Evolutionary conservation across 768 basidiomycete genomes (phyloP).

Genomic region (Termitomyces sp.): DNA sequence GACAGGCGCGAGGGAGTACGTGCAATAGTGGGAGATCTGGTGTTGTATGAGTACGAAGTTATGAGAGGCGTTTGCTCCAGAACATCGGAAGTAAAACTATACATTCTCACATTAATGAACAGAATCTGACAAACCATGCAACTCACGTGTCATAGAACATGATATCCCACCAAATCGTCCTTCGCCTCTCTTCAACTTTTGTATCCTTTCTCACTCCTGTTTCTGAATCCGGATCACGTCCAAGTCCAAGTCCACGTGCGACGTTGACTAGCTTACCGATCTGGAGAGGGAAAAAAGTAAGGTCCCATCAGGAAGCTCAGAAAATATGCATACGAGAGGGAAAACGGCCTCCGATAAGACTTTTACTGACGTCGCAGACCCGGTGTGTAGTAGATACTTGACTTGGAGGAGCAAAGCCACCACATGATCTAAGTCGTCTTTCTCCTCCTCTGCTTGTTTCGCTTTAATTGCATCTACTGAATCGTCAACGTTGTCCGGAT

Average conservation of each 20-base stretch:
- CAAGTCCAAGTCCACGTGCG: constrained; percentile 60
- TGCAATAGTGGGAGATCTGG: constrained; percentile 50
- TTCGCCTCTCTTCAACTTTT: constrained; percentile 13
- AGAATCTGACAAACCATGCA: constrained; percentile 22
- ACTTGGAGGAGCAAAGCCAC: constrained; percentile 55
- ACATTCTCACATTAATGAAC: neutral
- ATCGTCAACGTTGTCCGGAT: neutral
- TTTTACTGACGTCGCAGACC: constrained; percentile 1
- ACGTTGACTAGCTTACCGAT: constrained; percentile 66
- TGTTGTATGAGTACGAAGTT: constrained; percentile 46
- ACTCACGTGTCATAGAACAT: constrained; percentile 68
- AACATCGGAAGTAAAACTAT: constrained; percentile 64
- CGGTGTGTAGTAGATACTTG: constrained; percentile 23
- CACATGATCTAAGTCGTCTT: constrained; percentile 44
- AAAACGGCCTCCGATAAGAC: constrained; percentile 22
- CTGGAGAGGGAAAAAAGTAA: constrained; percentile 23
- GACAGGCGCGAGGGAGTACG: neutral
- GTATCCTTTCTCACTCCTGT: neutral
- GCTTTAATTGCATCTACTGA: constrained; percentile 1
- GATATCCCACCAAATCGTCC: constrained; percentile 72
- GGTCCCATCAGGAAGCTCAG: neutral
- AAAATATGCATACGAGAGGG: constrained; percentile 31
- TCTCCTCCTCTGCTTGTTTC: constrained; percentile 15
- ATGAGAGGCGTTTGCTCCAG: constrained; percentile 61
- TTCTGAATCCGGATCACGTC: constrained; percentile 50